phyloP scores from a whole-genome alignment of 495 filamentous ascomycete genomes.

The Daldinia bambusicola region DNA sequence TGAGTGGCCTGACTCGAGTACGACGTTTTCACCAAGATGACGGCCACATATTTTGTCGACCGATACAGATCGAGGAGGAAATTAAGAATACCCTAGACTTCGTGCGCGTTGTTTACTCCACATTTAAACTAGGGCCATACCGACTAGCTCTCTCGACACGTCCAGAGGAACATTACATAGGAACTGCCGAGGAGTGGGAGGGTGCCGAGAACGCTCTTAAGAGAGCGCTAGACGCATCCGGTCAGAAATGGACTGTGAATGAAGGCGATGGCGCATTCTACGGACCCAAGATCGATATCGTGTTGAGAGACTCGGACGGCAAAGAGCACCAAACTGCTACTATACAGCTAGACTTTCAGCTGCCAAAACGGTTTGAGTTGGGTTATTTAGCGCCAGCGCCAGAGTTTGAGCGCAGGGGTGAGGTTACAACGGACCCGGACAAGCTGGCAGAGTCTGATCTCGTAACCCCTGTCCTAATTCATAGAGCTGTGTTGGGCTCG shows the following conservation, averaged over 20 bases:
- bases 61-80: conserved; percentile 81
- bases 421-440: conserved; percentile 55
- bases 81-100: conserved; percentile 83
- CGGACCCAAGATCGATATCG: conserved; percentile 94
- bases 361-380: conserved; percentile 83
- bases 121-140: conserved; percentile 78
- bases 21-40: conserved; percentile 97
- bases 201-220: conserved; percentile 79
- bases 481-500: conserved; percentile 87
- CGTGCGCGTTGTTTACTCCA: conserved; percentile 78
- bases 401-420: conserved; percentile 67
- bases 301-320: conserved; percentile 81
- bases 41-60: conserved; percentile 93
- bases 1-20: conserved; percentile 88
- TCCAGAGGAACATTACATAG: conserved; percentile 80
- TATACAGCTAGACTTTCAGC: conserved; percentile 92
- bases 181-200: conserved; percentile 82
- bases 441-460: conserved; percentile 59
- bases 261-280: conserved; percentile 93
- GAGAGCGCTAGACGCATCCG: conserved; percentile 72
- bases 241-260: conserved; percentile 74
- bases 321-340: conserved; percentile 94
- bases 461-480: conserved; percentile 84
- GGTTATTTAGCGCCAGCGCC: conserved; percentile 82
- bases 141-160: conserved; percentile 83